A percentile compares a stretch with the other conserved stretches of the same genome.
These are phyloP conservation scores for Fagopyrum esculentum DNA, from an alignment of 148 eudicot species.

Conservation along the genomic window DNA sequence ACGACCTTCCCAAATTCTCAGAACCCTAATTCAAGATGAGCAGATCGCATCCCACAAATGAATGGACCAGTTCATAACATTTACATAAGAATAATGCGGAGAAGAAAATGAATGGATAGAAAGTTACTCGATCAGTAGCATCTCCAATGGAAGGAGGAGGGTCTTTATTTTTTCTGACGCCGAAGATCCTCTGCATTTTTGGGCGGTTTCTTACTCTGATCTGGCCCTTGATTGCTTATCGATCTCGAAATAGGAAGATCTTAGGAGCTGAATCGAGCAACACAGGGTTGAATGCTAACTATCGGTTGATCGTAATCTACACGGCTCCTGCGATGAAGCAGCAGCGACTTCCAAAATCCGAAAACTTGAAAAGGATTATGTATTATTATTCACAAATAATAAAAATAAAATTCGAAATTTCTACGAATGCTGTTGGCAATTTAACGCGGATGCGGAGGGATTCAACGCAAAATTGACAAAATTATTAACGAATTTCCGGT, in stretches of 20 bases:
- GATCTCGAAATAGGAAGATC: neutral
- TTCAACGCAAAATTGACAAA: neutral
- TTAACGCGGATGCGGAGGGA: neutral
- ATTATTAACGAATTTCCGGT: no score
- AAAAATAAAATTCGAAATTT: neutral
- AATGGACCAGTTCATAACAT: neutral
- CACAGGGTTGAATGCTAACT: neutral
- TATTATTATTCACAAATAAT: neutral
- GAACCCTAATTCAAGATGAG: neutral
- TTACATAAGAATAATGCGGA: neutral
- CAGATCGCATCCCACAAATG: neutral
- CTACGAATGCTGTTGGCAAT: neutral
- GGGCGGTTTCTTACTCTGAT: slow-evolving; percentile 5
- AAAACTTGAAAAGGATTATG: neutral
- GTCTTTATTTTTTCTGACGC: slow-evolving; percentile 65
- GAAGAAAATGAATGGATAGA: neutral
- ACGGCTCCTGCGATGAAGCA: neutral
- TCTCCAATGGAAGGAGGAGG: slow-evolving; percentile 80
- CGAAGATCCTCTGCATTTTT: slow-evolving; percentile 71
- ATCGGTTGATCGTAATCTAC: neutral
- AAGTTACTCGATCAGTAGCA: slow-evolving; percentile 63
- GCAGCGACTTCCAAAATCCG: neutral
- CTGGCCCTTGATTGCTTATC: slow-evolving; percentile 11
- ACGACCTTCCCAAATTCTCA: neutral
- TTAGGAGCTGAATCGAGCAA: neutral